Percentiles rank a stretch among this genome's conserved stretches.
Conservation (phyloP, 169 alveolate genomes). For the Plasmodium chabaudi region DNA sequence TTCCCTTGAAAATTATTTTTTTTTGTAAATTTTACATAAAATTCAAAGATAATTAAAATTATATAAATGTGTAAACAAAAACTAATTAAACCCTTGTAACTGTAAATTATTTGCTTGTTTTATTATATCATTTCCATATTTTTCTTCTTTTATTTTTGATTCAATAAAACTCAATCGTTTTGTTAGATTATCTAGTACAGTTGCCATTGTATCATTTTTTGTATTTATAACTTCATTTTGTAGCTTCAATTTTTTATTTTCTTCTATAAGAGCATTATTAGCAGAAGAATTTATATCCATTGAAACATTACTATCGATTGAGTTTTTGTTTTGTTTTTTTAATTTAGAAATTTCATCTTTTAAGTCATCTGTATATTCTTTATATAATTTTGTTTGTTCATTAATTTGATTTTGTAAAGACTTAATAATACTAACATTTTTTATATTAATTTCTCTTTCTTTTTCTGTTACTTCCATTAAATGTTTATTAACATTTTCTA, state of each 20-base stretch:
- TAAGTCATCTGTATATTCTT: constrained; percentile 58
- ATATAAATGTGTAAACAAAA: not conserved
- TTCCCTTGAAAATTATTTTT: too few species aligned
- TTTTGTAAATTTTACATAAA: too few species aligned
- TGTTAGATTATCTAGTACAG: constrained; percentile 43
- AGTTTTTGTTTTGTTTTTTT: constrained; percentile 1
- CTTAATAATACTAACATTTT: constrained; percentile 59
- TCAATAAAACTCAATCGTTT: constrained; percentile 73
- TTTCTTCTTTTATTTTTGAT: constrained; percentile 55
- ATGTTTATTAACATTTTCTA: constrained; percentile 61
- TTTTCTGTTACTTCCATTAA: constrained; percentile 61
- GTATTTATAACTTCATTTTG: constrained; percentile 73
- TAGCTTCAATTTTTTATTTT: constrained; percentile 72
- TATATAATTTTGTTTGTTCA: constrained; percentile 72
- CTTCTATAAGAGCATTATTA: constrained; percentile 24
- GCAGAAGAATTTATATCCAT: not conserved
- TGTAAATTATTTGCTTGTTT: constrained; percentile 66
- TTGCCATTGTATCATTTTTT: constrained; percentile 68
- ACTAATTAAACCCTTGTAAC: constrained; percentile 11
- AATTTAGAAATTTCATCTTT: constrained; percentile 36
- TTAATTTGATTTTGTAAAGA: constrained; percentile 58
- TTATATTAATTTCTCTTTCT: constrained; percentile 73
- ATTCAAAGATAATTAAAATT: too few species aligned
- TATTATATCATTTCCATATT: constrained; percentile 55
- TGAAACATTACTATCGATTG: not conserved